A percentile compares a stretch with the other conserved stretches of the same genome.
These are phyloP conservation scores for Trypanosoma brucei DNA, from an alignment of 208 protist species.

Conservation along the genomic window DNA sequence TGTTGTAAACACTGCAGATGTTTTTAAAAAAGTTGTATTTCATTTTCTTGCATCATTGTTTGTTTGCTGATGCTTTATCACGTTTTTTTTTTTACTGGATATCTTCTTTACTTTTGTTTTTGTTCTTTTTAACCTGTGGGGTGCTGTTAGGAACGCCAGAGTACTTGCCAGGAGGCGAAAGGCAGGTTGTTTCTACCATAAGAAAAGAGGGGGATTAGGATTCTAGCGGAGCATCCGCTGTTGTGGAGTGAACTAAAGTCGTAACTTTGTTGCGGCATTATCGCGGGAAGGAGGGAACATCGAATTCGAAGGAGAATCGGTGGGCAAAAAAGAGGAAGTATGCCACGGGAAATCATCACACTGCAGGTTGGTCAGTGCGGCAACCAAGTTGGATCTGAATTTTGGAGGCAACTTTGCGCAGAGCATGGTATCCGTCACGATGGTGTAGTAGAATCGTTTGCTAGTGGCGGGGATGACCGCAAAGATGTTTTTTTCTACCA, in stretches of 20 bases:
- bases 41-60: neutral
- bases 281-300: too few species aligned
- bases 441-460: slow-evolving; percentile 94
- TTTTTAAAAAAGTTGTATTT: too few species aligned
- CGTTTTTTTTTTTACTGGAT: slow-evolving; percentile 3
- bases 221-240: too few species aligned
- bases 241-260: too few species aligned
- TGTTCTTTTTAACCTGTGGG: neutral
- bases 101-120: neutral
- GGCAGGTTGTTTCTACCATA: neutral
- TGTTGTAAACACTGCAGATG: too few species aligned
- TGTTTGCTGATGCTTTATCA: slow-evolving; percentile 1
- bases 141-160: too few species aligned
- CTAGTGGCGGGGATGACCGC: slow-evolving; percentile 92
- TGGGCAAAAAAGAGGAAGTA: slow-evolving; percentile 25
- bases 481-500: slow-evolving; percentile 99
- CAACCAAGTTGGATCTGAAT: slow-evolving; percentile 96
- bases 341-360: slow-evolving; percentile 99
- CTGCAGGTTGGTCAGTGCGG: slow-evolving; percentile 98
- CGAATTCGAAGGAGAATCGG: neutral
- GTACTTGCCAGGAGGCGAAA: neutral
- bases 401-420: slow-evolving; percentile 98
- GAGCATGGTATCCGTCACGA: slow-evolving; percentile 98
- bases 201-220: too few species aligned
- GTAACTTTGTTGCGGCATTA: too few species aligned